These are phyloP conservation scores for Euphorbia tirucalli DNA, from an alignment of 345 rosid genomes.

Conservation along the genomic window DNA sequence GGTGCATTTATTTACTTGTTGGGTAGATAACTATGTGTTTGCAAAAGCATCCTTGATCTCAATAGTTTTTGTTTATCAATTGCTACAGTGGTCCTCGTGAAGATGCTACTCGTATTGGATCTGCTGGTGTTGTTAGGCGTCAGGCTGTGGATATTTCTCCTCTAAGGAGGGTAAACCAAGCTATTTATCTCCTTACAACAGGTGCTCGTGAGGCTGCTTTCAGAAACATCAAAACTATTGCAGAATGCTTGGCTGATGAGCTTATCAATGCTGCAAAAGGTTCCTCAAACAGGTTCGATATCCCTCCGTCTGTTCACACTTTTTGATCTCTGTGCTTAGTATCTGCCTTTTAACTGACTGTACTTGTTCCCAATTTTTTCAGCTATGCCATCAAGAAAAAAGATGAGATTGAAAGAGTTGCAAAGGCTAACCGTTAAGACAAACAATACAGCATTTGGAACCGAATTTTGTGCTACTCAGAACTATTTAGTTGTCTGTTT, in stretches of 20 bases:
- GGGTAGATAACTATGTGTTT: neutral
- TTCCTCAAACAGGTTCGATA: constrained; percentile 79
- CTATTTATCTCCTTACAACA: constrained; percentile 76
- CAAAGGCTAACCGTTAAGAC: constrained; percentile 89
- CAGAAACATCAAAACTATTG: constrained; percentile 85
- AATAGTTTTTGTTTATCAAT: neutral
- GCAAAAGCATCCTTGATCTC: neutral
- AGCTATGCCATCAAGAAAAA: constrained; percentile 96
- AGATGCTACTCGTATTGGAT: constrained; percentile 95
- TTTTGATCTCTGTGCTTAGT: neutral
- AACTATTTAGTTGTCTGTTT: neutral
- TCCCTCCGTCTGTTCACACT: neutral
- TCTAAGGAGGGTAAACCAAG: constrained; percentile 85
- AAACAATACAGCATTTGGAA: neutral
- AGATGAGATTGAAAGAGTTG: constrained; percentile 97
- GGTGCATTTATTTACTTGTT: neutral
- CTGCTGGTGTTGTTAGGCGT: constrained; percentile 97
- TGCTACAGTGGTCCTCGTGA: constrained; percentile 82
- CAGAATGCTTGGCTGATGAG: constrained; percentile 96
- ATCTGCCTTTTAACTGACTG: neutral
- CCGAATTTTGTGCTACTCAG: neutral
- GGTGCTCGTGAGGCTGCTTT: constrained; percentile 97
- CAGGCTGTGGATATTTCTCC: constrained; percentile 99
- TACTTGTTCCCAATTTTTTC: neutral
- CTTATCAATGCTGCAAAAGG: constrained; percentile 98